These are phyloP conservation scores for Russula ochroleuca DNA, from an alignment of 768 basidiomycete species.

Conservation along the genomic window DNA sequence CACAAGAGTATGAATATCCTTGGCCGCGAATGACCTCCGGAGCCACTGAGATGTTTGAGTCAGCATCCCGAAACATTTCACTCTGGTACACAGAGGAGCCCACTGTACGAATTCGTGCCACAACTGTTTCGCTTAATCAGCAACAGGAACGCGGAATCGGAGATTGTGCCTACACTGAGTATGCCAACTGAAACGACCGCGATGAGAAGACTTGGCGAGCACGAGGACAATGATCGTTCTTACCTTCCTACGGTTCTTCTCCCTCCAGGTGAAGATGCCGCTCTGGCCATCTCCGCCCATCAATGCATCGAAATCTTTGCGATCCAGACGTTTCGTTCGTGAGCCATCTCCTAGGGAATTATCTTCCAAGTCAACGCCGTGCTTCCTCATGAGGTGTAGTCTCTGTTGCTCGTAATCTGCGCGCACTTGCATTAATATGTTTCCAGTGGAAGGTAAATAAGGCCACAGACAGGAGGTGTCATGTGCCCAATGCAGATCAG, in stretches of 20 bases:
- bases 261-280: constrained; percentile 92
- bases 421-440: constrained; percentile 20
- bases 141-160: constrained; percentile 6
- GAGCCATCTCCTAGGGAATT: constrained; percentile 60
- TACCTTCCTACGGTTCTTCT: constrained; percentile 88
- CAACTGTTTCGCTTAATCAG: constrained; percentile 49
- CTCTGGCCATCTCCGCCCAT: constrained; percentile 81
- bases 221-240: constrained; percentile 34
- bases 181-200: constrained; percentile 56
- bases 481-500: constrained; percentile 95
- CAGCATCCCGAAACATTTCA: background rate
- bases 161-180: constrained; percentile 67
- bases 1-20: constrained; percentile 91
- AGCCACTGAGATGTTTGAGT: constrained; percentile 54
- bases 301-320: constrained; percentile 73
- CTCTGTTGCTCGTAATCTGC: constrained; percentile 94
- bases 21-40: constrained; percentile 87
- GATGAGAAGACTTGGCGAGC: constrained; percentile 28
- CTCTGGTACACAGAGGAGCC: background rate
- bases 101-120: constrained; percentile 84
- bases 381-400: constrained; percentile 78
- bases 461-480: constrained; percentile 75
- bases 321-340: constrained; percentile 75
- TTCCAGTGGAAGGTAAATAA: constrained; percentile 22
- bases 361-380: constrained; percentile 94